Evolutionary conservation across 2,329 filamentous ascomycete species (phyloP).

Genomic region (Diaporthe humulicola): DNA sequence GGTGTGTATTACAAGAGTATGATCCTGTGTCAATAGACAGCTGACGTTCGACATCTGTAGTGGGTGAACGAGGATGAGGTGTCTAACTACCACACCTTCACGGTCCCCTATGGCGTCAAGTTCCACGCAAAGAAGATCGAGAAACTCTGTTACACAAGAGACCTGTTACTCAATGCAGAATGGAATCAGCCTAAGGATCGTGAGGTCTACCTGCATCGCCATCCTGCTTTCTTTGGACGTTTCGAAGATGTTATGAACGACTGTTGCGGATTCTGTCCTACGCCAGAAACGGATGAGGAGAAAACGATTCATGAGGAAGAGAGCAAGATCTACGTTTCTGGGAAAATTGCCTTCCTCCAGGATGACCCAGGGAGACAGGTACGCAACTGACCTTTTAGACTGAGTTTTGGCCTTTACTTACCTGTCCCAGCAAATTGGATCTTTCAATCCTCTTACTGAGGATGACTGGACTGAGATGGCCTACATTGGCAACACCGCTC

Average conservation of each 20-base stretch:
- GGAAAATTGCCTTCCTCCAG: constrained; percentile 79
- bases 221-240: constrained; percentile 87
- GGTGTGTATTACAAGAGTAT: not conserved
- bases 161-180: constrained; percentile 85
- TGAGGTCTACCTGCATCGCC: constrained; percentile 83
- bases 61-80: constrained; percentile 84
- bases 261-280: constrained; percentile 85
- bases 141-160: constrained; percentile 84
- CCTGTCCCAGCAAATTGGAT: constrained; percentile 62
- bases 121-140: constrained; percentile 81
- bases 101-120: constrained; percentile 74
- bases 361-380: constrained; percentile 84
- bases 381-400: not conserved
- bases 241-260: constrained; percentile 82
- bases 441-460: constrained; percentile 84
- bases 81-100: constrained; percentile 84
- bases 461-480: constrained; percentile 94
- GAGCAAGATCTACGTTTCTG: constrained; percentile 81
- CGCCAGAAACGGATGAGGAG: constrained; percentile 78
- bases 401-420: not conserved
- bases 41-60: constrained; percentile 1
- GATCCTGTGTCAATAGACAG: not conserved
- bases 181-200: constrained; percentile 86
- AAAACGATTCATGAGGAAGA: constrained; percentile 79
- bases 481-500: constrained; percentile 83